A percentile compares a stretch with the other conserved stretches of the same genome.
These are phyloP conservation scores for Euphorbia tirucalli DNA, from an alignment of 345 rosid genomes.

Conservation along the genomic window DNA sequence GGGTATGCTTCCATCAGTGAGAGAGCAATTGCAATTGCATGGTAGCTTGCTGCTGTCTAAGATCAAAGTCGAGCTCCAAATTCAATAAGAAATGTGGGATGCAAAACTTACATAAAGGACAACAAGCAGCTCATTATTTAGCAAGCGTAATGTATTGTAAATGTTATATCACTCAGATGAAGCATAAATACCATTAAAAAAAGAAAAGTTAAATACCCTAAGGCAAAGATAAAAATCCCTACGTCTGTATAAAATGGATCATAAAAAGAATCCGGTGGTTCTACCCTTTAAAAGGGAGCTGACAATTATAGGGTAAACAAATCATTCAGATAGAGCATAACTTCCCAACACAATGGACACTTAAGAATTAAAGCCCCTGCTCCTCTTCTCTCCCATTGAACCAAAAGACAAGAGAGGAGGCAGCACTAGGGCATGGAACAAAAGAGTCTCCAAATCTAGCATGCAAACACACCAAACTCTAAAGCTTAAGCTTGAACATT, in stretches of 20 bases:
- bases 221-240: neutral
- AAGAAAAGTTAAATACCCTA: neutral
- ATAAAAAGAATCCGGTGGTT: neutral
- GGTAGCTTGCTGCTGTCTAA: constrained; percentile 99
- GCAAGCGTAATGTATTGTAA: neutral
- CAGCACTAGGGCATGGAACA: neutral
- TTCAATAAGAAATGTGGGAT: constrained; percentile 10
- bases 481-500: neutral
- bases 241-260: neutral
- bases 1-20: constrained; percentile 99
- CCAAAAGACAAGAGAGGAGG: neutral
- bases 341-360: neutral
- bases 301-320: constrained; percentile 10
- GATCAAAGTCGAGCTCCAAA: constrained; percentile 13
- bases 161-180: neutral
- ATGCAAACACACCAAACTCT: neutral
- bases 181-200: neutral
- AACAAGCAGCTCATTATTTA: constrained; percentile 9
- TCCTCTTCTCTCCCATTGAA: neutral
- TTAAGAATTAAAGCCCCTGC: neutral
- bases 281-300: constrained; percentile 1
- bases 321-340: neutral
- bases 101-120: neutral
- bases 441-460: neutral
- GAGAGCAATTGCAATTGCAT: constrained; percentile 99